Evolutionary conservation across 2,329 filamentous ascomycete genomes (phyloP).

Genomic region (Xylariaceae sp.): DNA sequence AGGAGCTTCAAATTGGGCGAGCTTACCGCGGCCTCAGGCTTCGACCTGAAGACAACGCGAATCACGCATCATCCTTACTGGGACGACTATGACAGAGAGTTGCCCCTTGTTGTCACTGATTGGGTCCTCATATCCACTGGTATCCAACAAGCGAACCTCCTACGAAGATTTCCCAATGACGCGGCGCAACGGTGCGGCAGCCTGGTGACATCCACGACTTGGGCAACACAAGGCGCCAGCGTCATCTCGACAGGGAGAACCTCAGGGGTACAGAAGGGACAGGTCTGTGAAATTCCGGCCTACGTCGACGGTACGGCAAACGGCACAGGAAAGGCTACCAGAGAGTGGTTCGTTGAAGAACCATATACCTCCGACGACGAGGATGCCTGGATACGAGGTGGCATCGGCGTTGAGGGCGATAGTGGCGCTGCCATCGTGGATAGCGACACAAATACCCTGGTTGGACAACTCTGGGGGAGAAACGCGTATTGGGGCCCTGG

Average conservation of each 20-base stretch:
- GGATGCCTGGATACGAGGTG: conserved; percentile 42
- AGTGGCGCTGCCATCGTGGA: conserved; percentile 43
- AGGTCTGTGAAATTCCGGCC: conserved; percentile 40
- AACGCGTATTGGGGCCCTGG: conserved; percentile 41
- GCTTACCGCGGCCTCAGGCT: conserved; percentile 38
- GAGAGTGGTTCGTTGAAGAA: conserved; percentile 44
- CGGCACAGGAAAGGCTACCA: conserved; percentile 38
- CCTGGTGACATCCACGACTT: conserved; percentile 30
- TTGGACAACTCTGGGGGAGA: conserved; percentile 42
- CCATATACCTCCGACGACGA: conserved; percentile 36
- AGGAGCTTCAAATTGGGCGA: conserved; percentile 33
- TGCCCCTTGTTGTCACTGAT: conserved; percentile 40
- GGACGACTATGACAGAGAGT: conserved; percentile 38
- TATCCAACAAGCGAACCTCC: conserved; percentile 36
- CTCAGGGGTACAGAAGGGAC: conserved; percentile 40
- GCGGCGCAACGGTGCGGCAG: conserved; percentile 33
- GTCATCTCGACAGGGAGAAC: conserved; percentile 41
- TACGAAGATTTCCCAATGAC: conserved; percentile 37
- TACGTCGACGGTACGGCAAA: conserved; percentile 38
- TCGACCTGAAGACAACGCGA: conserved; percentile 39
- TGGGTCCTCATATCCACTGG: conserved; percentile 39
- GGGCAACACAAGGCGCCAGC: conserved; percentile 33
- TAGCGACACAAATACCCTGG: conserved; percentile 34
- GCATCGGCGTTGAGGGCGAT: conserved; percentile 42
- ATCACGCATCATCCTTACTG: conserved; percentile 42